Percentiles rank a stretch among this genome's conserved stretches.
Conservation (phyloP, 2,329 filamentous ascomycete species). For the Juglanconis sp. region DNA sequence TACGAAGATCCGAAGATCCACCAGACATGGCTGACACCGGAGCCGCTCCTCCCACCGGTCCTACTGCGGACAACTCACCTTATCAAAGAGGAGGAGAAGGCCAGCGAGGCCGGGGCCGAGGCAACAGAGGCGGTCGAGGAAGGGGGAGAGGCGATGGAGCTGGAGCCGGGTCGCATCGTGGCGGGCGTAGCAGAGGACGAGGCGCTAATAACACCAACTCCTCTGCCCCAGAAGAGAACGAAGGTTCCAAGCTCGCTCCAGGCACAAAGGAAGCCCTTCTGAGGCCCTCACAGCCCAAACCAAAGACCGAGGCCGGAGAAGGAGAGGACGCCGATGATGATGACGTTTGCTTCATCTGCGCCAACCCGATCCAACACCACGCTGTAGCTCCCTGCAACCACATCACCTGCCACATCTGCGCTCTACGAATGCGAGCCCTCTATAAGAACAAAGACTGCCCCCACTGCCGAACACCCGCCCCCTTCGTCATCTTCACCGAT, state of each 20-base stretch:
- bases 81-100: slow-evolving; percentile 25
- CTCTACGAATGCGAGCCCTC: slow-evolving; percentile 81
- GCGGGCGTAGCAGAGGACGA: slow-evolving; percentile 33
- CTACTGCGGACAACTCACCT: slow-evolving; percentile 22
- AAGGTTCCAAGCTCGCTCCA: slow-evolving; percentile 9
- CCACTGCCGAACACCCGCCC: slow-evolving; percentile 80
- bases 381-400: slow-evolving; percentile 94
- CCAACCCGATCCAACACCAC: slow-evolving; percentile 81
- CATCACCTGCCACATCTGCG: slow-evolving; percentile 93
- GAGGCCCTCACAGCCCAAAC: background rate
- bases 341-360: slow-evolving; percentile 97
- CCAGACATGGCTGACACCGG: slow-evolving; percentile 15
- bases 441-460: slow-evolving; percentile 97
- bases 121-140: slow-evolving; percentile 40
- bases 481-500: slow-evolving; percentile 90
- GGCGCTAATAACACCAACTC: slow-evolving; percentile 19
- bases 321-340: slow-evolving; percentile 49
- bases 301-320: slow-evolving; percentile 10
- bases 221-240: slow-evolving; percentile 4
- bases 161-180: slow-evolving; percentile 31
- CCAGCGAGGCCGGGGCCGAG: slow-evolving; percentile 40
- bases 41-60: slow-evolving; percentile 18
- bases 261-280: slow-evolving; percentile 12
- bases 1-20: background rate
- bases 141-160: slow-evolving; percentile 32